Evolutionary conservation across 2,329 filamentous ascomycete genomes (phyloP).

Genomic region (Ascochyta fabae): DNA sequence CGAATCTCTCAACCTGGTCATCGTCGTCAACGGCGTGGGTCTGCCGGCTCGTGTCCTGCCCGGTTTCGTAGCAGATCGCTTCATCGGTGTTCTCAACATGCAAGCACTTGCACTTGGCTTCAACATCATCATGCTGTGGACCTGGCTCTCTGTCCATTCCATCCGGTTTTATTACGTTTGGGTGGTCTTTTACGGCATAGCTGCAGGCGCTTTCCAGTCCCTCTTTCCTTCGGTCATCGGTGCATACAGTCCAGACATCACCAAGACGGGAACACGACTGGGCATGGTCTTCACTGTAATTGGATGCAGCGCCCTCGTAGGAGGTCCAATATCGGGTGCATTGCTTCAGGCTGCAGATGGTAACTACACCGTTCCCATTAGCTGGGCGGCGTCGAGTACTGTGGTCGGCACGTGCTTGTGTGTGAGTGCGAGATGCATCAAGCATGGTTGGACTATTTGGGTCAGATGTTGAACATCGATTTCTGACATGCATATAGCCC

Average conservation of each 20-base stretch:
- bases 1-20: constrained; percentile 61
- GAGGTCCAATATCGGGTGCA: constrained; percentile 61
- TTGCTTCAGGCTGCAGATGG: constrained; percentile 54
- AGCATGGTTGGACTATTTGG: constrained; percentile 32
- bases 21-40: constrained; percentile 64
- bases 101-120: constrained; percentile 59
- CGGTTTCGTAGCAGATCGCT: constrained; percentile 62
- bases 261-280: constrained; percentile 53
- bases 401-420: constrained; percentile 23
- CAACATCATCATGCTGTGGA: constrained; percentile 55
- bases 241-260: constrained; percentile 37
- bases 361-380: constrained; percentile 32
- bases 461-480: constrained; percentile 24
- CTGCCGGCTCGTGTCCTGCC: constrained; percentile 61
- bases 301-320: constrained; percentile 58
- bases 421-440: constrained; percentile 26
- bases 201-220: constrained; percentile 52
- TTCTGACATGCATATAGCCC: neutral
- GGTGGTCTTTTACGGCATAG: constrained; percentile 68
- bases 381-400: constrained; percentile 31
- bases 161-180: constrained; percentile 65
- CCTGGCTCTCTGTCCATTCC: constrained; percentile 65
- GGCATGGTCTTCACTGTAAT: constrained; percentile 62
- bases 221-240: constrained; percentile 53
- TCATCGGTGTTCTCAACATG: constrained; percentile 66